Base-by-base conservation (phyloP, 345 rosid species). In the Adansonia digitata region DNA sequence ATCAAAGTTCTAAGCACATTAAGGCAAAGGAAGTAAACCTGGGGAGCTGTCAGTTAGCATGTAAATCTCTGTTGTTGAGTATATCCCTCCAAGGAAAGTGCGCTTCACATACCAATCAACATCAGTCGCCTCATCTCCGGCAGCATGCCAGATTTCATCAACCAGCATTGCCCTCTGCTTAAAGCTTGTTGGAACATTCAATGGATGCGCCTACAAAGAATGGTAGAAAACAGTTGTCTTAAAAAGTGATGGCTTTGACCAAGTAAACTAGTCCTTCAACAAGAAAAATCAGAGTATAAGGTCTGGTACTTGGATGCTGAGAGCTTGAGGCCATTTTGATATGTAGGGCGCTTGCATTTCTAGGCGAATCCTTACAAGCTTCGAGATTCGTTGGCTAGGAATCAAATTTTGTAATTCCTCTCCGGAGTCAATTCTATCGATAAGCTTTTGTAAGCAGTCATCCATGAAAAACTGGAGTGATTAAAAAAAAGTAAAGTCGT, bases 291-390 rank as follows among this genome's bases (percentile, higher is more conserved):
- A 56, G 17, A 60, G 22, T 13, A 72, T 14, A 77, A 22, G 35
- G 26, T 37, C 1, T 22, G 14, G 57, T 78, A 89, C 96, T 81
- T 95, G 99, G 78, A 95, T 91, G 89, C 98, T 92, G 18, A 95
- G 92, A 79, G 97, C 98, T 78, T 95, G 98, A 7, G 98, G 88
- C 98, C 97, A 95, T 82, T 93, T 93, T 26, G 97, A 90, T 70
- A 93, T 82, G 76, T 89, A 89, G n/a, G 98, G 94, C 7, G 92
- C 83, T 77, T 93, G 99, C 98, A 90, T 90, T 80, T 95, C 97
- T 35, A 95, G 75, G n/a, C 96, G 94, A 78, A 80, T 80, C 76
- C 84, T 86, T 46, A 90, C 81, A 70, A 95, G 94, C 85, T 89
- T 89, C 35, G 93, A 77, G 75, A 92, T 80, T 12, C 85, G 83